These are phyloP conservation scores for Psilocybe sp. DNA, from an alignment of 768 basidiomycete genomes.

Conservation along the genomic window DNA sequence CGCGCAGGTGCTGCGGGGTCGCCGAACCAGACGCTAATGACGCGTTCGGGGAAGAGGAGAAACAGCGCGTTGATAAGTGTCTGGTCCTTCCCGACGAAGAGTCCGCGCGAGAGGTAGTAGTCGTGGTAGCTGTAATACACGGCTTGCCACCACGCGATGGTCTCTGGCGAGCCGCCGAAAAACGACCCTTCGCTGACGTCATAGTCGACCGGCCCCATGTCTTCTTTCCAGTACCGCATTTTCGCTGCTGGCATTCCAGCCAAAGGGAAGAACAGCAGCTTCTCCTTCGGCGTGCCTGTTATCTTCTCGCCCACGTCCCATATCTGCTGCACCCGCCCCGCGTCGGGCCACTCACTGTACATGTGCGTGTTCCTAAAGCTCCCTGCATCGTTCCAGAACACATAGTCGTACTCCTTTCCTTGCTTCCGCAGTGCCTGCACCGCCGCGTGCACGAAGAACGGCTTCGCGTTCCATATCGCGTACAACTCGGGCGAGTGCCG, in stretches of 20 bases:
- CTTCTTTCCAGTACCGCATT: slow-evolving; percentile 37
- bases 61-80: slow-evolving; percentile 41
- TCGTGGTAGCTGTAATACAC: slow-evolving; percentile 52
- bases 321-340: slow-evolving; percentile 33
- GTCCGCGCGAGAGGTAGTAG: slow-evolving; percentile 40
- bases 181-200: slow-evolving; percentile 59
- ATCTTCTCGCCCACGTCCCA: slow-evolving; percentile 33
- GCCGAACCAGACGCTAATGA: slow-evolving; percentile 38
- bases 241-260: slow-evolving; percentile 28
- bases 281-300: slow-evolving; percentile 30
- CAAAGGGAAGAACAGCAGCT: slow-evolving; percentile 49
- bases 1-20: slow-evolving; percentile 23
- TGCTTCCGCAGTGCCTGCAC: slow-evolving; percentile 20
- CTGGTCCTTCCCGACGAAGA: slow-evolving; percentile 59
- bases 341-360: slow-evolving; percentile 49
- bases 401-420: slow-evolving; percentile 44
- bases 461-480: slow-evolving; percentile 55
- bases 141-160: slow-evolving; percentile 43
- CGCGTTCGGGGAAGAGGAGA: slow-evolving; percentile 40
- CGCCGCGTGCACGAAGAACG: slow-evolving; percentile 46
- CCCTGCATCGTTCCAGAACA: slow-evolving; percentile 59
- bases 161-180: slow-evolving; percentile 47
- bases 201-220: slow-evolving; percentile 47
- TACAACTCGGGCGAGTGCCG: slow-evolving; percentile 48
- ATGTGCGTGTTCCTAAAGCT: slow-evolving; percentile 44